phyloP scores from a whole-genome alignment of 495 filamentous ascomycete species.

The Astrocystis sublimbata region DNA sequence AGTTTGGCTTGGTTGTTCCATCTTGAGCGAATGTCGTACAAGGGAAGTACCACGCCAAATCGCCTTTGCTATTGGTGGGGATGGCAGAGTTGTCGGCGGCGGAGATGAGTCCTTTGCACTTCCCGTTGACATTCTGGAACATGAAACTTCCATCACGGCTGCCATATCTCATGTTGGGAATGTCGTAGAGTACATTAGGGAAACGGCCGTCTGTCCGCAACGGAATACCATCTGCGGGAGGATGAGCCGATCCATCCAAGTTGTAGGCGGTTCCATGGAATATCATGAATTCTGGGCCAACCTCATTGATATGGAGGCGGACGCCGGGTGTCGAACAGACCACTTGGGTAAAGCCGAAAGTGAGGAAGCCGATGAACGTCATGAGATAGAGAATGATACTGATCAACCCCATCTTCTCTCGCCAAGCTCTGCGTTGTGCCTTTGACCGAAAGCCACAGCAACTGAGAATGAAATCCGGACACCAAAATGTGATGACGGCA shows the following conservation, averaged over 20 bases:
- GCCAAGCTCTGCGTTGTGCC: slow-evolving; percentile 90
- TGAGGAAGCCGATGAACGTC: slow-evolving; percentile 89
- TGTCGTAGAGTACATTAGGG: slow-evolving; percentile 83
- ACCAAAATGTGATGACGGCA: slow-evolving; percentile 90
- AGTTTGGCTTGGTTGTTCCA: slow-evolving; percentile 76
- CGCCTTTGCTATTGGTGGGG: slow-evolving; percentile 71
- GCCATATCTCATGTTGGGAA: slow-evolving; percentile 68
- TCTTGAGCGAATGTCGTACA: slow-evolving; percentile 92
- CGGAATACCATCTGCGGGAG: slow-evolving; percentile 76
- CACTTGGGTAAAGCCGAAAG: slow-evolving; percentile 89
- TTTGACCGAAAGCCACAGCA: slow-evolving; percentile 88
- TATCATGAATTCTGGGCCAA: slow-evolving; percentile 84
- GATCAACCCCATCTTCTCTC: slow-evolving; percentile 97
- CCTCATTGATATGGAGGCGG: slow-evolving; percentile 78
- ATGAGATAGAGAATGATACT: slow-evolving; percentile 89
- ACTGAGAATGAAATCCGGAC: slow-evolving; percentile 76
- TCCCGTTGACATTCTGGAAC: slow-evolving; percentile 98
- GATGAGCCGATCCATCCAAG: slow-evolving; percentile 70
- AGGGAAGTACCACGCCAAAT: slow-evolving; percentile 97
- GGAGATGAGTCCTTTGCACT: slow-evolving; percentile 90
- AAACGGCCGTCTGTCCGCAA: slow-evolving; percentile 38
- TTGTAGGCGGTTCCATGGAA: slow-evolving; percentile 91
- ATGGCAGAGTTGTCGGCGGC: slow-evolving; percentile 69
- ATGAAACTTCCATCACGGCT: slow-evolving; percentile 93
- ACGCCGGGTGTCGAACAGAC: slow-evolving; percentile 73